Percentiles rank a stretch among this genome's conserved stretches.
Evolutionary conservation across 192 early-diverging fungal genomes (phyloP).

Genomic region (Phycomyces blakesleeanus): DNA sequence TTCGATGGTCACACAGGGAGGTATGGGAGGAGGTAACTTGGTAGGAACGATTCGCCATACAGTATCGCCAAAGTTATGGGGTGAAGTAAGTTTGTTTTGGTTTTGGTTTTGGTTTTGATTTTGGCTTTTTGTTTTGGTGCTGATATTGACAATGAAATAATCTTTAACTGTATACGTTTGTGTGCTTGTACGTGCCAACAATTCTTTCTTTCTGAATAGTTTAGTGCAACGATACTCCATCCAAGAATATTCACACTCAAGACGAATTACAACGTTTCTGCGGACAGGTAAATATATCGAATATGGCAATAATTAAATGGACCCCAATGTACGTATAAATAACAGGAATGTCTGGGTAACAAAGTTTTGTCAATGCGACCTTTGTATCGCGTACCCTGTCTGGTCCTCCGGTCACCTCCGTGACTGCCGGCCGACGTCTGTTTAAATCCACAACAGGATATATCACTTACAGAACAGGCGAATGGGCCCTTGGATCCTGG

Average conservation of each 20-base stretch:
- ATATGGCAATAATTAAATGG: background rate
- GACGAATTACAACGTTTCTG: slow-evolving; percentile 28
- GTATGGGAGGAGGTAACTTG: slow-evolving; percentile 74
- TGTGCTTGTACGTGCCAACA: no score
- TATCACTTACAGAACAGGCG: slow-evolving; percentile 75
- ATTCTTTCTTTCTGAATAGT: no score
- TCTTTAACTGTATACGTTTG: no score
- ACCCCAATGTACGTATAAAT: background rate
- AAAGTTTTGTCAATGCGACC: slow-evolving; percentile 67
- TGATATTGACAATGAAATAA: background rate
- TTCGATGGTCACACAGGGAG: slow-evolving; percentile 60
- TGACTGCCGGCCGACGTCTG: slow-evolving; percentile 65
- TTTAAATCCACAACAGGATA: slow-evolving; percentile 61
- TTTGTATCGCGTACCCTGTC: slow-evolving; percentile 49
- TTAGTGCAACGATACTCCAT: slow-evolving; percentile 23
- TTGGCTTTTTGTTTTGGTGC: background rate
- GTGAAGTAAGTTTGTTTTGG: slow-evolving; percentile 52
- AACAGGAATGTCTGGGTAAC: background rate
- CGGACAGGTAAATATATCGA: slow-evolving; percentile 13
- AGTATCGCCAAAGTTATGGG: slow-evolving; percentile 64
- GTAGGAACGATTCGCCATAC: slow-evolving; percentile 75
- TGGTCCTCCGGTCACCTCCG: slow-evolving; percentile 61
- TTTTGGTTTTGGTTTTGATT: background rate
- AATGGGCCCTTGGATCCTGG: slow-evolving; percentile 66
- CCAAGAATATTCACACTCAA: slow-evolving; percentile 29